Percentiles rank a stretch among this genome's conserved stretches.
phyloP scores from a whole-genome alignment of 352 stramenopile genomes.

The Bremia lactucae region DNA sequence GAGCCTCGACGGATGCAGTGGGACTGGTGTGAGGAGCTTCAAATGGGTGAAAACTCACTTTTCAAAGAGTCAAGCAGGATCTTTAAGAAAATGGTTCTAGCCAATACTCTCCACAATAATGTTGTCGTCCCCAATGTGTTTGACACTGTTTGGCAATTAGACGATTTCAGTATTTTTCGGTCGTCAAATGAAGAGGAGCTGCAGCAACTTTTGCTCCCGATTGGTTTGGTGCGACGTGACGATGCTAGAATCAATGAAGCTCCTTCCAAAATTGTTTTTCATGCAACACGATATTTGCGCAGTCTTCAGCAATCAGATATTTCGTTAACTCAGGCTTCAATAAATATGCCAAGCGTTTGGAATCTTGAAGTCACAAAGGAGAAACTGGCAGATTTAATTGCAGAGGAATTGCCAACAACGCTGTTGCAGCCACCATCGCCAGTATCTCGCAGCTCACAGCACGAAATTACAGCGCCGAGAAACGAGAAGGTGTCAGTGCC shows the following conservation, averaged over 20 bases:
- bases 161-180: background rate
- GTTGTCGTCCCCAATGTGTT: conserved; percentile 15
- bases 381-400: conserved; percentile 1
- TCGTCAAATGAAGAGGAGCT: background rate
- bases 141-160: conserved; percentile 1
- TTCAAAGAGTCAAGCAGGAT: conserved; percentile 10
- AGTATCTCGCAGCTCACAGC: background rate
- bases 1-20: conserved; percentile 7
- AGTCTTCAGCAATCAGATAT: conserved; percentile 10
- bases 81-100: conserved; percentile 10
- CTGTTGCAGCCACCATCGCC: background rate
- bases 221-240: conserved; percentile 15
- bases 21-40: conserved; percentile 9
- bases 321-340: conserved; percentile 20
- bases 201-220: conserved; percentile 20
- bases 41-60: conserved; percentile 3
- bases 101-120: conserved; percentile 9
- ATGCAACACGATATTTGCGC: conserved; percentile 10
- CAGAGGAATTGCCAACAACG: conserved; percentile 5
- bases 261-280: conserved; percentile 10
- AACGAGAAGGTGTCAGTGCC: background rate
- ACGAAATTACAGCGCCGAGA: no score
- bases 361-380: conserved; percentile 2
- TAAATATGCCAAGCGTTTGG: conserved; percentile 27
- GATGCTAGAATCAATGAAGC: conserved; percentile 7